Base-by-base conservation (phyloP, 179 eudicot species). In the Silene coronaria region DNA sequence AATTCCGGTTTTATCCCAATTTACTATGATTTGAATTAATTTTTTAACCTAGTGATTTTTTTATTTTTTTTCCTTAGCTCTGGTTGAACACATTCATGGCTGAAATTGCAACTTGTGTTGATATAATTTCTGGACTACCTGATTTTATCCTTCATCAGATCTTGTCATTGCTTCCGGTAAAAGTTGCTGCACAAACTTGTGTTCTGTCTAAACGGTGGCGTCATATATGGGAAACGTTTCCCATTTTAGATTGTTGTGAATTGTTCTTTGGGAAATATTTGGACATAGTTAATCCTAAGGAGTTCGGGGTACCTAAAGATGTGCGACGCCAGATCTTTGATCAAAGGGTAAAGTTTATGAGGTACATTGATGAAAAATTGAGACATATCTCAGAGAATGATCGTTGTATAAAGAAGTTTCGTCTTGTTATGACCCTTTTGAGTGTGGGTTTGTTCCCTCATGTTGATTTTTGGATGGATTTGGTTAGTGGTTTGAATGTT, bases 121-220 rank as follows among this genome's bases (percentile, higher is more conserved):
- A 82, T 71, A 68, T 70, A 67, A 71, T 70, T 22, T 63, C 77
- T 6, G 79, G 19, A 22, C 58, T 82, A 1, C 84, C 82, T 0
- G 81, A 75, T 27, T 71, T 75, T 42, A 59, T 82, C 61, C 70
- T 82, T 65, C 84, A 82, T 58, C 76, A 75, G 6, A 74, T 78
- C 57, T 14, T 77, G 76, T 74, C 81, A 27, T 74, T 14, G n/a
- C 78, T 81, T 36, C 45, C 84, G 4, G 19, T 61, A 6, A 78
- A 78, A 61, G 38, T 51, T 27, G 78, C 78, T 5, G 84, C 81
- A 24, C 60, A 19, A 71, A 82, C 84, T 21, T 67, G 79, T 59
- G 28, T 78, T 67, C 2, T 82, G 30, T 82, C 82, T 17, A 82
- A 82, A 76, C 71, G 81, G 64, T 82, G 84, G 84, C 65, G 12